Evolutionary conservation across 2,329 filamentous ascomycete genomes (phyloP).

Genomic region (Apiospora pterosperma): DNA sequence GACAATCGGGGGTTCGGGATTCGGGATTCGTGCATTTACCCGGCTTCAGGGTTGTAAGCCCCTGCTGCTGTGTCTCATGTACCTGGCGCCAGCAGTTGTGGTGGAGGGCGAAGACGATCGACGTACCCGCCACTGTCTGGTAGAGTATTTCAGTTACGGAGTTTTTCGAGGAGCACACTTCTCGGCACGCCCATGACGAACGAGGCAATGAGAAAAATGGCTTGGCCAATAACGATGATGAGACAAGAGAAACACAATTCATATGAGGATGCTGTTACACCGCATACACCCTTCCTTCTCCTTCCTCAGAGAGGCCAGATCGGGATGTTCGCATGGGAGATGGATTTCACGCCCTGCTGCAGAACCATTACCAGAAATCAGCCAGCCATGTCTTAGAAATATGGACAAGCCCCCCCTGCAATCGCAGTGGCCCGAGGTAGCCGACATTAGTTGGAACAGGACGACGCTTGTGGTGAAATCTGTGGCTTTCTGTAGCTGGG

Average conservation of each 20-base stretch:
- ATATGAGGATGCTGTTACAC: background rate
- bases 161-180: background rate
- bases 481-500: background rate
- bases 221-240: background rate
- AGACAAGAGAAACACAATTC: conserved; percentile 1
- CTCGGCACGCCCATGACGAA: background rate
- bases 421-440: too few relatives aligned
- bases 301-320: background rate
- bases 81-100: background rate
- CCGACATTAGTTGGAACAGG: background rate
- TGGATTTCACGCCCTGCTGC: background rate
- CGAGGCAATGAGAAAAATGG: background rate
- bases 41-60: background rate
- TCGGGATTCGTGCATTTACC: background rate
- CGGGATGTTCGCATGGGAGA: background rate
- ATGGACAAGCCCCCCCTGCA: too few relatives aligned
- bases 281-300: background rate
- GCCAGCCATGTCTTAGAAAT: background rate
- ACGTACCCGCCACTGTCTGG: background rate
- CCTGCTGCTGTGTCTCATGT: background rate
- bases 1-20: background rate
- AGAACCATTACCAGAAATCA: background rate
- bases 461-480: background rate
- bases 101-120: background rate
- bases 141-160: background rate